A percentile compares a stretch with the other conserved stretches of the same genome.
These are phyloP conservation scores for Hylodesmum podocarpum DNA, from an alignment of 306 rosid genomes.

Conservation along the genomic window DNA sequence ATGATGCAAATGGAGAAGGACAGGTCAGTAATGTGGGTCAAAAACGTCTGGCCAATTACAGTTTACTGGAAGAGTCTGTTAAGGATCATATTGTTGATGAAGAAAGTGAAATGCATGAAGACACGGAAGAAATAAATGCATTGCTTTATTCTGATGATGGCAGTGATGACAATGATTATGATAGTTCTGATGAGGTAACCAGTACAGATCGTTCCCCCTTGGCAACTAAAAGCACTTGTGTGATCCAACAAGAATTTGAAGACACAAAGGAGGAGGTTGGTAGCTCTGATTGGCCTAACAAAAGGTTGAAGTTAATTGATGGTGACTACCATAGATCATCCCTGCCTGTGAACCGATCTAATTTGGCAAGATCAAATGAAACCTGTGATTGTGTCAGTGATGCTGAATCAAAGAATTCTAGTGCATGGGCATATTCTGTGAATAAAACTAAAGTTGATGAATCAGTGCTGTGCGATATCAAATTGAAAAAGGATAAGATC, in stretches of 20 bases:
- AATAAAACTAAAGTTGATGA: constrained; percentile 25
- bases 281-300: constrained; percentile 46
- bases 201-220: constrained; percentile 66
- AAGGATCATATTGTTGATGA: constrained; percentile 36
- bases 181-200: constrained; percentile 55
- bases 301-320: constrained; percentile 56
- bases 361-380: constrained; percentile 37
- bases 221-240: constrained; percentile 18
- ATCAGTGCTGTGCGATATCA: constrained; percentile 27
- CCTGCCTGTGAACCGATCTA: constrained; percentile 32
- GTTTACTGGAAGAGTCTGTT: constrained; percentile 33
- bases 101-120: constrained; percentile 72
- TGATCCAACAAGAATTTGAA: constrained; percentile 35
- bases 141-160: constrained; percentile 66
- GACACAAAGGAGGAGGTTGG: constrained; percentile 42
- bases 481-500: constrained; percentile 46
- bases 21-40: constrained; percentile 22
- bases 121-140: constrained; percentile 75
- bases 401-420: constrained; percentile 50
- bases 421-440: constrained; percentile 33
- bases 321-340: constrained; percentile 39
- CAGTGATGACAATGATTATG: background rate
- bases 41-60: constrained; percentile 23
- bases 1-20: constrained; percentile 24
- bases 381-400: constrained; percentile 37